Percentiles rank a stretch among this genome's conserved stretches.
These are phyloP conservation scores for Neurospora sublineolata DNA, from an alignment of 495 filamentous ascomycete genomes.

Conservation along the genomic window DNA sequence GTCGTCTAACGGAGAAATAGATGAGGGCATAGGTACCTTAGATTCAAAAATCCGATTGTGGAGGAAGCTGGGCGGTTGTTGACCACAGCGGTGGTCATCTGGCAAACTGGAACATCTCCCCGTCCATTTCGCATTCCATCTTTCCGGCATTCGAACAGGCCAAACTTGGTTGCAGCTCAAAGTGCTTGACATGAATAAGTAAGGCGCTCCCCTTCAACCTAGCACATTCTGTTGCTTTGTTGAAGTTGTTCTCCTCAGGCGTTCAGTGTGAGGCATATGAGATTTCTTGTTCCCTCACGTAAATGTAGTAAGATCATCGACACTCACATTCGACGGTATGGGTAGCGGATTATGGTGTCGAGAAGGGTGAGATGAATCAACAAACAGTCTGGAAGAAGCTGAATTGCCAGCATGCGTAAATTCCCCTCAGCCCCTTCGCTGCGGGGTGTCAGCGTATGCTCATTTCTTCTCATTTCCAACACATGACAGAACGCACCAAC, in stretches of 20 bases:
- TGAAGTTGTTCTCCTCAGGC: background rate
- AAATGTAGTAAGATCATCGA: background rate
- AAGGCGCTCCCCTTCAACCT: background rate
- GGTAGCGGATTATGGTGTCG: background rate
- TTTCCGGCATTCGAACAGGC: background rate
- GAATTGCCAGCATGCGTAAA: background rate
- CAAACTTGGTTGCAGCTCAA: background rate
- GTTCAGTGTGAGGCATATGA: background rate
- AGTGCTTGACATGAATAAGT: background rate
- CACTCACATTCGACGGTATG: background rate
- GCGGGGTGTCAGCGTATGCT: background rate
- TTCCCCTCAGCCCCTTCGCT: background rate
- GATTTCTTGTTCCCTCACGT: background rate
- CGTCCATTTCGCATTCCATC: background rate
- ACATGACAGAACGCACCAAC: background rate
- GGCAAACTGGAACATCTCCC: background rate
- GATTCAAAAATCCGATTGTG: background rate
- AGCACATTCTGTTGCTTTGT: background rate
- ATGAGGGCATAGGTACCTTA: background rate
- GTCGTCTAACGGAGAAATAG: background rate
- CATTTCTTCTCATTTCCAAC: background rate
- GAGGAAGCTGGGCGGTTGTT: background rate
- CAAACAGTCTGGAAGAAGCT: background rate
- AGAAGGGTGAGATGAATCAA: background rate
- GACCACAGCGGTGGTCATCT: background rate